Evolutionary conservation across 805 yeast genomes (phyloP), one percentile per base, ranked within the genome.

Genomic region (Myxozyma vanderwaltii): DNA sequence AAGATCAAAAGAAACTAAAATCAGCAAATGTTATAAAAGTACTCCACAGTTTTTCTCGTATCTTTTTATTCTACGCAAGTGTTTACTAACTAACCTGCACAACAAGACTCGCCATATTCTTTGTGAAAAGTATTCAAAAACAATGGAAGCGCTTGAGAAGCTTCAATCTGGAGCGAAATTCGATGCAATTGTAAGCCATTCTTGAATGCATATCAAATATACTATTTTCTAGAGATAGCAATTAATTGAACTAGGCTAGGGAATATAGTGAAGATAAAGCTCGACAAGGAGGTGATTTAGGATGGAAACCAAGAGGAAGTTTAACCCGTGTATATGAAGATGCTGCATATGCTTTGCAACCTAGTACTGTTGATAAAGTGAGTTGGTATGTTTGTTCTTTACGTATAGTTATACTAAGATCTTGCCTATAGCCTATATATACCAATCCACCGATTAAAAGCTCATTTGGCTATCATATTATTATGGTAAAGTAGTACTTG

Each of bases 191-290:
- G 67, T 57, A 58, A 7, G 63, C 23, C 31, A 29, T 7, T 29
- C n/a, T n/a, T n/a, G n/a, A n/a, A n/a, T n/a, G n/a, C n/a, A n/a
- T n/a, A n/a, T n/a, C n/a, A n/a, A n/a, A n/a, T n/a, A n/a, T n/a
- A n/a, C n/a, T n/a, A n/a, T n/a, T n/a, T n/a, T n/a, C n/a, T n/a
- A n/a, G n/a, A n/a, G n/a, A n/a, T n/a, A n/a, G n/a, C n/a, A n/a
- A n/a, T n/a, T 38, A 13, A 38, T 17, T 38, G 7, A 13, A 21
- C n/a, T 26, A 59, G 63, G 63, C 66, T 3, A 51, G 61, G 3
- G 63, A 63, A 35, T 63, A 54, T 40, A 51, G 60, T 19, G 67
- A 63, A 38, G 67, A 63, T 31, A 63, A 63, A 48, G 67, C 67
- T 1, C 59, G 66, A 19, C 56, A 39, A n/a, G 67, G 67, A 23